Conservation (phyloP, 352 stramenopile species). For the Globisporangium apiculatum region DNA sequence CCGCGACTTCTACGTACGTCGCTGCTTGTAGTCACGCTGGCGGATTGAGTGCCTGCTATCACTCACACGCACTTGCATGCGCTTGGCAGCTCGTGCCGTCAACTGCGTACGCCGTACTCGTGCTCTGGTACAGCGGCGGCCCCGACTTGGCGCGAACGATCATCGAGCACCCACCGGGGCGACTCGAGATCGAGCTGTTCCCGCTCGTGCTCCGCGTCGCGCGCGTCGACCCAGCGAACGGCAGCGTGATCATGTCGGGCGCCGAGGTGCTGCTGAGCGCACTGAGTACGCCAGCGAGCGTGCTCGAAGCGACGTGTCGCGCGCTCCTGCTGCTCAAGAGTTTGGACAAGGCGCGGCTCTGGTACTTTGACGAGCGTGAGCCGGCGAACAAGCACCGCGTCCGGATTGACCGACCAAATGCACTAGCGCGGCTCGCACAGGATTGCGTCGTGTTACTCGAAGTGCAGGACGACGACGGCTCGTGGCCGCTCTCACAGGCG, state of each 20-base stretch:
- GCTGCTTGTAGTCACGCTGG: background rate
- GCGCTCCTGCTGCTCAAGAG: conserved; percentile 65
- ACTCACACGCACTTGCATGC: conserved; percentile 3
- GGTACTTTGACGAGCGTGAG: conserved; percentile 73
- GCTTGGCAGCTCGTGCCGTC: conserved; percentile 51
- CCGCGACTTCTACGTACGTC: conserved; percentile 72
- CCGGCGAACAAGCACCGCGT: conserved; percentile 66
- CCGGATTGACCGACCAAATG: conserved; percentile 29
- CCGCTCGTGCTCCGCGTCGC: conserved; percentile 73
- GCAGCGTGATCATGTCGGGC: conserved; percentile 67
- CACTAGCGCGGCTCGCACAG: conserved; percentile 57
- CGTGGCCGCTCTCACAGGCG: conserved; percentile 75
- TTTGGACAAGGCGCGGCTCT: conserved; percentile 67
- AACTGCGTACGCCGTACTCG: conserved; percentile 53
- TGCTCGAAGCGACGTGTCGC: conserved; percentile 69
- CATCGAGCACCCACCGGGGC: conserved; percentile 26
- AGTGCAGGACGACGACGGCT: conserved; percentile 78
- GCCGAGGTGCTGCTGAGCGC: conserved; percentile 71
- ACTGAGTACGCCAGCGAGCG: conserved; percentile 46
- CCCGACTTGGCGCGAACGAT: conserved; percentile 56
- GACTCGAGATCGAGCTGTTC: conserved; percentile 68
- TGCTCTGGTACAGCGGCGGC: conserved; percentile 74
- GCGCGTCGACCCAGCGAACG: conserved; percentile 57
- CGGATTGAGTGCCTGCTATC: background rate
- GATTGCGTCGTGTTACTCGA: conserved; percentile 77